Conservation (phyloP, 306 rosid species). For the Oxytropis ochrocephala region DNA sequence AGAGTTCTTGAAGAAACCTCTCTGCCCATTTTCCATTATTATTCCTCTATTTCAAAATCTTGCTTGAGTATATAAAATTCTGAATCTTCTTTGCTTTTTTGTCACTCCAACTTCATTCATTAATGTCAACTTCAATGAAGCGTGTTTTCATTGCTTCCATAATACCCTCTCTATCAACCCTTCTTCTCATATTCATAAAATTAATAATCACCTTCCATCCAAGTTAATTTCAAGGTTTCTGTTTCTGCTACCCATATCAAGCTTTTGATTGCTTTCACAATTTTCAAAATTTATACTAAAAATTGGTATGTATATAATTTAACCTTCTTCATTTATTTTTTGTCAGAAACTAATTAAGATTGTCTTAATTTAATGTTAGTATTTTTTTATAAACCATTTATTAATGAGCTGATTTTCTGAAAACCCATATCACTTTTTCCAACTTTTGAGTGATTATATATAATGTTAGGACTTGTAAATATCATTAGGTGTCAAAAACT, state of each 20-base stretch:
- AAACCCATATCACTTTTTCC: background rate
- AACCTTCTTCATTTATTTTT: background rate
- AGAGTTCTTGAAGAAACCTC: conserved; percentile 35
- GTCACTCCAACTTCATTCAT: conserved; percentile 49
- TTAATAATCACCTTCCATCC: background rate
- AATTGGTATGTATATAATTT: background rate
- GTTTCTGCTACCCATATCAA: background rate
- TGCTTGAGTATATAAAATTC: conserved; percentile 19
- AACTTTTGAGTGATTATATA: background rate
- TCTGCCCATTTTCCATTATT: conserved; percentile 18
- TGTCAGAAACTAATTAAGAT: too few relatives aligned
- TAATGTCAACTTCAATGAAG: conserved; percentile 34
- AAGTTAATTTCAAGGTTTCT: conserved; percentile 19
- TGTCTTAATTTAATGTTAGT: too few relatives aligned
- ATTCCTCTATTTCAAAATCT: conserved; percentile 17
- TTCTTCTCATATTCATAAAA: conserved; percentile 1
- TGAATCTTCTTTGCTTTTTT: conserved; percentile 39
- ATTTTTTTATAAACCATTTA: background rate
- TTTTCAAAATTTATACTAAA: background rate
- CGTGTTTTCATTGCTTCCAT: conserved; percentile 16
- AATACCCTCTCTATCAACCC: conserved; percentile 15
- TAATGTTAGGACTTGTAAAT: conserved; percentile 33
- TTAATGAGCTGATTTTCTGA: background rate
- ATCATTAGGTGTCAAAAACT: conserved; percentile 30
- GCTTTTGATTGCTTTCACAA: background rate